Base-by-base conservation (phyloP, 306 rosid genomes). In the Ziziphus jujuba region DNA sequence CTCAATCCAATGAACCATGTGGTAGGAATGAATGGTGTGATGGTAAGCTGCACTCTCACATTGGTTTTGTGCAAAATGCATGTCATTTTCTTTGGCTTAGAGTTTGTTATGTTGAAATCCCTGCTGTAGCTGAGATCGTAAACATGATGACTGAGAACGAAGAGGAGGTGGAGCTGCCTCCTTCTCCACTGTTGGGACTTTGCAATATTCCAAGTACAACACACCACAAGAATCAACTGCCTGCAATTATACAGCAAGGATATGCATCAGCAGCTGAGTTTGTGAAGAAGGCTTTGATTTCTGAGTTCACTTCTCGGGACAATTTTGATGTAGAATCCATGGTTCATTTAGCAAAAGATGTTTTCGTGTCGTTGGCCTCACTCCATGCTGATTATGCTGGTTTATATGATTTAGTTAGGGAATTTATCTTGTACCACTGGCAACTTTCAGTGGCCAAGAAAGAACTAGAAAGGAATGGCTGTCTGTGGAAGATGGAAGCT, bases 311-410 rank as follows among this genome's bases (percentile, higher is more conserved):
- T 2, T 34, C 64, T 8, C 23, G 16, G 21, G 23, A n/a, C 15
- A 33, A 59, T 36, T 15, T 36, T 43, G 64, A 59, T 59, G 48
- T 59, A 2, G 22, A 59, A n/a, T 59, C 33, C 4, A 59, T 59
- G 64, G 36, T 35, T 36, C 48, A 59, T 59, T 2, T 59, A 17
- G 64, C 64, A 59, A 59, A 59, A 19, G 47, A 11, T 35, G 64
- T 25, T 15, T 59, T 59, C 9, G 22, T 7, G 21, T 3, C 24
- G 12, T 36, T 35, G 64, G 36, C 47, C 44, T 59, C 25, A 5
- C 19, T 59, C 7, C 23, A n/a, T 17, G 44, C 47, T 5, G 48
- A 36, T 59, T 59, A 33, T 36, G 22, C 13, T 59, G 64, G 2
- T 33, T 59, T 59, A 9, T 59, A 59, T 59, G 11, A 38, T 38